Evolutionary conservation across 345 rosid genomes (phyloP).

Genomic region (Erysimum cheiranthoides): DNA sequence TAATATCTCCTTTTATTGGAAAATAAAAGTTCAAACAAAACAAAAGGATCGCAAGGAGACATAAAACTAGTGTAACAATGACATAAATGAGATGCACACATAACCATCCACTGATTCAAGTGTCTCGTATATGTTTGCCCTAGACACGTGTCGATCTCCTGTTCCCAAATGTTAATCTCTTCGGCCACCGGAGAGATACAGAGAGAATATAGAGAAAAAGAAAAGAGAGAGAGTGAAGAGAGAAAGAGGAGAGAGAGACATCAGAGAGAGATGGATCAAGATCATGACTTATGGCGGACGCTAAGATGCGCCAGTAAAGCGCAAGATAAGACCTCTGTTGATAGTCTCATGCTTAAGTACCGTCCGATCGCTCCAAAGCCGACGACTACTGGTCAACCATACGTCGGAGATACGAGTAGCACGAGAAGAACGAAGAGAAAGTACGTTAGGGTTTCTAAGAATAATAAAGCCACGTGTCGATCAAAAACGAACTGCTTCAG

Average conservation of each 20-base stretch:
- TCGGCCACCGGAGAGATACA: constrained; percentile 30
- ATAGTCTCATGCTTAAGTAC: constrained; percentile 69
- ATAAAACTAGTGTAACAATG: constrained; percentile 18
- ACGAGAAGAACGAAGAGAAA: constrained; percentile 64
- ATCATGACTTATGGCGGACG: constrained; percentile 45
- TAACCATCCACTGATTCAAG: constrained; percentile 39
- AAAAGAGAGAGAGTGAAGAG: constrained; percentile 25
- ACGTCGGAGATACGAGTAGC: constrained; percentile 25
- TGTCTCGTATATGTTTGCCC: constrained; percentile 38
- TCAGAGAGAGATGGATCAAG: constrained; percentile 36
- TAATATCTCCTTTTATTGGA: background rate
- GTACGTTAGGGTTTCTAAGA: constrained; percentile 75
- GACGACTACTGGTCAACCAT: constrained; percentile 47
- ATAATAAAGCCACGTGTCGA: constrained; percentile 47
- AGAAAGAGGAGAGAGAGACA: background rate
- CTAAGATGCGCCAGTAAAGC: constrained; percentile 42
- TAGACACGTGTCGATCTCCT: constrained; percentile 55
- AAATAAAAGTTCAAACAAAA: constrained; percentile 3
- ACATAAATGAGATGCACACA: constrained; percentile 28
- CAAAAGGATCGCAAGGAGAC: background rate
- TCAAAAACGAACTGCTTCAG: constrained; percentile 37
- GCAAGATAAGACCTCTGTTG: constrained; percentile 52
- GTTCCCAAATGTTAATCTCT: constrained; percentile 47
- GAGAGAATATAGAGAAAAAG: constrained; percentile 38
- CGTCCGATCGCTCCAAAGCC: constrained; percentile 69